Base-by-base conservation (phyloP, 179 eudicot genomes). In the Silene noctiflora region DNA sequence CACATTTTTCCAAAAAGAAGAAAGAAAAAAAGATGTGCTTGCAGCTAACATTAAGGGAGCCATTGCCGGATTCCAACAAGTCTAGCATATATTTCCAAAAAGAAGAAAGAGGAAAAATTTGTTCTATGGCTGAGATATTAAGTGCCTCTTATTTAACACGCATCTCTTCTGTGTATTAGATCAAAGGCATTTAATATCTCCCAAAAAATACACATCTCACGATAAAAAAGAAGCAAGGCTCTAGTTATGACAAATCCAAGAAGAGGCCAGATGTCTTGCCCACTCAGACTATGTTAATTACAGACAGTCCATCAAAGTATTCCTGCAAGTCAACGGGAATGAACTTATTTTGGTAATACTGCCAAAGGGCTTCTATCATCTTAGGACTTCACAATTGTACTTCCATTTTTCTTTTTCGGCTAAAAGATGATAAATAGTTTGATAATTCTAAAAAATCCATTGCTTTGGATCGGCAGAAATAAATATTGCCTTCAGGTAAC, bases 191-290 rank as follows among this genome's bases (percentile, higher is more conserved):
- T 33, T 67, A 33, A 19, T 61, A 13, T 48, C 66, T 72, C 39
- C 2, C 10, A n/a, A 48, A 19, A 16, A 79, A 46, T 66, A 73
- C 12, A 25, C 21, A 22, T 27, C 48, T 79, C n/a, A 11, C 59
- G 67, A 8, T 61, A 16, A 10, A 13, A 22, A 22, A 25, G 51
- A 22, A 3, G 13, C 44, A 39, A 17, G 53, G 19, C 6, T 22
- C 42, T 51, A 76, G 39, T 21, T 42, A 35, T 58, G 73, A 67
- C 56, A 67, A 76, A 35, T 58, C 59, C 71, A 21, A 56, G 21
- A 21, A 65, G 53, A 59, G 74, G 25, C 25, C 9, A 65, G 59
- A 46, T 17, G n/a, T 13, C 24, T 58, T 73, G 24, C 59, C 27
- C 67, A 77, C 19, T 44, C 56, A 67, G 24, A 35, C 22, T 31